These are phyloP conservation scores for Staphylotrichum tortipilum DNA, from an alignment of 495 filamentous ascomycete genomes.

Conservation along the genomic window DNA sequence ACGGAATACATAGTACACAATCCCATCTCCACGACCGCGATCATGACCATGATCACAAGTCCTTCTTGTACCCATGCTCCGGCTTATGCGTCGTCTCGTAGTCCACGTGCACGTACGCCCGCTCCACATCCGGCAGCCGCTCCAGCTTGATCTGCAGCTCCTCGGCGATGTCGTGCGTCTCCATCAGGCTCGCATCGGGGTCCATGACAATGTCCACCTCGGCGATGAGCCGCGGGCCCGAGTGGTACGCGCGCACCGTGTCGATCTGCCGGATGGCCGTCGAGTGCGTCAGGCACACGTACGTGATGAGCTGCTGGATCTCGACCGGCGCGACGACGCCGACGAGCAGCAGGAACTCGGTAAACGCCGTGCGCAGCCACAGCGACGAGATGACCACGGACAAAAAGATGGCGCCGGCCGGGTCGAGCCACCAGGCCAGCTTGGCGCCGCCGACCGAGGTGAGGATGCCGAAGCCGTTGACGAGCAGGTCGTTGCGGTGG, in stretches of 20 bases:
- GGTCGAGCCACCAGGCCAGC: slow-evolving; percentile 91
- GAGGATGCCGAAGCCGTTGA: slow-evolving; percentile 86
- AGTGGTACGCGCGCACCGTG: slow-evolving; percentile 88
- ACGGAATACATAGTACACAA: no score
- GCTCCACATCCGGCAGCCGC: slow-evolving; percentile 81
- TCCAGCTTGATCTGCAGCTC: slow-evolving; percentile 92
- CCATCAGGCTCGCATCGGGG: slow-evolving; percentile 53
- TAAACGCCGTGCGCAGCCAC: slow-evolving; percentile 79
- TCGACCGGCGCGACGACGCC: slow-evolving; percentile 78
- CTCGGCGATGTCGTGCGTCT: slow-evolving; percentile 90
- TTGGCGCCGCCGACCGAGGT: slow-evolving; percentile 82
- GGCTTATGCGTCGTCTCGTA: slow-evolving; percentile 96
- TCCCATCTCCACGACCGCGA: no score
- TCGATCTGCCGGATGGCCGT: slow-evolving; percentile 73
- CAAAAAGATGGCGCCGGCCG: slow-evolving; percentile 79
- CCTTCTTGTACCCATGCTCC: slow-evolving; percentile 51
- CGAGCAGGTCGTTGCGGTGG: slow-evolving; percentile 79
- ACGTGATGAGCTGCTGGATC: slow-evolving; percentile 90
- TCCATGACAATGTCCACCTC: slow-evolving; percentile 90
- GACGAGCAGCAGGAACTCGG: slow-evolving; percentile 83
- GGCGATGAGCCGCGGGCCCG: slow-evolving; percentile 79
- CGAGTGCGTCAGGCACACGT: slow-evolving; percentile 92
- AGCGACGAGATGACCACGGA: slow-evolving; percentile 65
- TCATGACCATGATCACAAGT: no score
- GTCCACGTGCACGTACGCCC: slow-evolving; percentile 95